Evolutionary conservation across 345 rosid genomes (phyloP).

Genomic region (Dimocarpus longan): DNA sequence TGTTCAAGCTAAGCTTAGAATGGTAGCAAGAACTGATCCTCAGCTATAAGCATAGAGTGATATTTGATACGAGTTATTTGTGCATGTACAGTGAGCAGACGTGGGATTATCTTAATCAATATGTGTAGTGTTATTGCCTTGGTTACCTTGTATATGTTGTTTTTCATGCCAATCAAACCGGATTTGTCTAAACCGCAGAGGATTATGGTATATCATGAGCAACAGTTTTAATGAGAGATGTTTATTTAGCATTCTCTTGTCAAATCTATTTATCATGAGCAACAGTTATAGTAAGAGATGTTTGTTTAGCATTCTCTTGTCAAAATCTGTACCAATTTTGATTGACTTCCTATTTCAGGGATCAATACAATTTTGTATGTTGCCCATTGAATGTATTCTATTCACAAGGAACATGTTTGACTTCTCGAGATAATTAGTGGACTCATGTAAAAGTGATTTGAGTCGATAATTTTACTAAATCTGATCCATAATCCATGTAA

Average conservation of each 20-base stretch:
- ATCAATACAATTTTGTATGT: not conserved
- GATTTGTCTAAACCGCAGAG: not conserved
- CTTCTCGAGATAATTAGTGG: too few relatives aligned
- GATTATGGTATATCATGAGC: not conserved
- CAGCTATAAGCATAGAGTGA: not conserved
- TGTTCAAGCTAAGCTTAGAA: not conserved
- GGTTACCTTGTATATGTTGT: not conserved
- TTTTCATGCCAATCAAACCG: not conserved
- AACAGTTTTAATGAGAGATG: not conserved
- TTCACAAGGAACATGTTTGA: not conserved
- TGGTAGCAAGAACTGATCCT: not conserved
- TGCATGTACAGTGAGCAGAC: constrained; percentile 10
- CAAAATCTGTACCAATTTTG: not conserved
- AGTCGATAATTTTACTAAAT: too few relatives aligned
- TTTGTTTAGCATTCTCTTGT: too few relatives aligned
- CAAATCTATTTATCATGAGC: not conserved
- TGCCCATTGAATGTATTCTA: not conserved
- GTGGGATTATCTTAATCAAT: not conserved
- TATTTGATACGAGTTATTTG: not conserved
- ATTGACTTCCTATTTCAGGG: not conserved
- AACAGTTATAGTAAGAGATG: too few relatives aligned
- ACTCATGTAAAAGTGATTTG: too few relatives aligned
- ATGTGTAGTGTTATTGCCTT: not conserved
- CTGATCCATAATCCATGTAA: too few relatives aligned
- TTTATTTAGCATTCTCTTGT: not conserved